Evolutionary conservation across 257 asterid genomes (phyloP).

Genomic region (Solanum pennellii): DNA sequence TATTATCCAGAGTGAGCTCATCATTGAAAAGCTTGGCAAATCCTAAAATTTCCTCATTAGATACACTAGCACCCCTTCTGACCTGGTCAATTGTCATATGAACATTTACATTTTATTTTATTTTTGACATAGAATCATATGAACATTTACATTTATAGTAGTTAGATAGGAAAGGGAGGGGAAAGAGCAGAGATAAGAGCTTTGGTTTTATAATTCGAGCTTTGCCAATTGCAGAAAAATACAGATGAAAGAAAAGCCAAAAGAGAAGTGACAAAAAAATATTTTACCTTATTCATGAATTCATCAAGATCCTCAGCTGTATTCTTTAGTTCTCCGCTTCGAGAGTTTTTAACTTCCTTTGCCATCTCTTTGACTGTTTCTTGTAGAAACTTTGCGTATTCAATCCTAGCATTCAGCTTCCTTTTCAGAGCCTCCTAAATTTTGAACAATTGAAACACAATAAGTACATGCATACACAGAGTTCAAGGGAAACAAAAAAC

Average conservation of each 20-base stretch:
- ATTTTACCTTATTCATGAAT: conserved; percentile 52
- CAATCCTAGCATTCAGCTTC: conserved; percentile 70
- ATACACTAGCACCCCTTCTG: conserved; percentile 71
- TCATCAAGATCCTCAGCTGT: conserved; percentile 97
- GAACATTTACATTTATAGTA: neutral
- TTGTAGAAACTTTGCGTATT: conserved; percentile 83
- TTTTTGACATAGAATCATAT: neutral
- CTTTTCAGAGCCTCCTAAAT: conserved; percentile 67
- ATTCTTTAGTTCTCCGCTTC: conserved; percentile 66
- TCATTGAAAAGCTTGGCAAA: conserved; percentile 93
- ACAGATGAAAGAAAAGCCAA: neutral
- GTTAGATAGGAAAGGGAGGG: neutral
- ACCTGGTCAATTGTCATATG: conserved; percentile 25
- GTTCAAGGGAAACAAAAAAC: neutral
- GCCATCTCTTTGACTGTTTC: conserved; percentile 92
- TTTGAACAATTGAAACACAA: neutral
- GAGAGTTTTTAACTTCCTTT: conserved; percentile 73
- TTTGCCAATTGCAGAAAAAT: neutral
- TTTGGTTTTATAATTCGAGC: neutral
- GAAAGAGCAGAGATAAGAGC: neutral
- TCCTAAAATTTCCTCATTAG: conserved; percentile 81
- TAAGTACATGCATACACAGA: neutral
- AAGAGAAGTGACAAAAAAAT: neutral
- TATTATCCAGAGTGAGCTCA: conserved; percentile 87
- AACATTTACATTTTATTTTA: neutral